A percentile compares a stretch with the other conserved stretches of the same genome.
Evolutionary conservation across 2,329 filamentous ascomycete genomes (phyloP).

Genomic region (Paramyrothecium roridum): DNA sequence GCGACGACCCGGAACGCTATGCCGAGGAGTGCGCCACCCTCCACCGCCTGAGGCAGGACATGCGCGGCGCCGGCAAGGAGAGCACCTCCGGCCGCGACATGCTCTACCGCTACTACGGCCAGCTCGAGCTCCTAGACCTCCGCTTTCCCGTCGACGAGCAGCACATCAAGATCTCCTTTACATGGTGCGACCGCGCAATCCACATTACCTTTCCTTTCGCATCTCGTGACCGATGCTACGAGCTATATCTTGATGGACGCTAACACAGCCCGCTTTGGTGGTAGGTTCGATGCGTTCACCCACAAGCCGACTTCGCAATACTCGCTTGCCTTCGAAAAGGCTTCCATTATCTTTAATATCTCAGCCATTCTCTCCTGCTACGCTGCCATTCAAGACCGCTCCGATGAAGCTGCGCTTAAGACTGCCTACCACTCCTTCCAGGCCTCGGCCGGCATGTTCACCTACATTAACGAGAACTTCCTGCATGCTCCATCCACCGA

Average conservation of each 20-base stretch:
- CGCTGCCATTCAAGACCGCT: constrained; percentile 86
- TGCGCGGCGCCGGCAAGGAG: constrained; percentile 95
- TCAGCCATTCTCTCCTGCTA: constrained; percentile 95
- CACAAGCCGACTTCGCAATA: constrained; percentile 97
- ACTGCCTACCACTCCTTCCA: constrained; percentile 98
- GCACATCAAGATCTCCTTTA: constrained; percentile 98
- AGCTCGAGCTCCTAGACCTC: constrained; percentile 90
- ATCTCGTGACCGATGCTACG: neutral
- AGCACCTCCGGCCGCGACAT: constrained; percentile 91
- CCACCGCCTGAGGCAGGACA: constrained; percentile 94
- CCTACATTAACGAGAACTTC: constrained; percentile 99
- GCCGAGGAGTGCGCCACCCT: constrained; percentile 91
- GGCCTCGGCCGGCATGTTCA: constrained; percentile 98
- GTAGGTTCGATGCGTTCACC: constrained; percentile 98
- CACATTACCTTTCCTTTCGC: neutral
- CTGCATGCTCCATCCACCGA: constrained; percentile 96
- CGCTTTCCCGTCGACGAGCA: constrained; percentile 97
- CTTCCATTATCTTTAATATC: constrained; percentile 99
- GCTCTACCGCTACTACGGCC: constrained; percentile 95
- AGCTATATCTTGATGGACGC: too few species aligned
- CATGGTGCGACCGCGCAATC: constrained; percentile 62
- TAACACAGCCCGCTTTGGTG: too few species aligned
- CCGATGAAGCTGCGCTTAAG: constrained; percentile 90
- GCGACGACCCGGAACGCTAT: constrained; percentile 95
- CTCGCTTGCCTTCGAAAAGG: constrained; percentile 95